phyloP scores from a whole-genome alignment of 805 yeast genomes.

The Sugiyamaella lignohabitans region DNA sequence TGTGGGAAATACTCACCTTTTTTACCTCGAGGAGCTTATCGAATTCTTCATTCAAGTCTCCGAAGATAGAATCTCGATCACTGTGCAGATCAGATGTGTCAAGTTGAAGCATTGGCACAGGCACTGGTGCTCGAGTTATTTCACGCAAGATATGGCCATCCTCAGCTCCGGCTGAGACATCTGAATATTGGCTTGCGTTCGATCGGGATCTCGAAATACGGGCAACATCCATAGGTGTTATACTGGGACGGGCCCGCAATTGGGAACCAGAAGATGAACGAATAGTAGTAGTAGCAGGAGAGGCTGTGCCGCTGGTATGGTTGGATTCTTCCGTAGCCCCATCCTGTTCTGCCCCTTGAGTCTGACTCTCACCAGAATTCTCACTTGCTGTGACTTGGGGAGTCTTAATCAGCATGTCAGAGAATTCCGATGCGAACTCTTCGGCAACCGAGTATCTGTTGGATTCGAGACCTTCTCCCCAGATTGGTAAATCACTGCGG shows the following conservation, averaged over 20 bases:
- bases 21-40: constrained; percentile 20
- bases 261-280: constrained; percentile 19
- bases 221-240: constrained; percentile 20
- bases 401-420: constrained; percentile 4
- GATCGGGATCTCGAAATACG: constrained; percentile 12
- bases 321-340: neutral
- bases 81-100: constrained; percentile 10
- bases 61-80: constrained; percentile 20
- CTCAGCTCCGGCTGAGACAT: neutral
- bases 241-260: constrained; percentile 17
- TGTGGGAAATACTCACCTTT: constrained; percentile 13
- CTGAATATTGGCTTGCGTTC: neutral
- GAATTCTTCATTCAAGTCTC: constrained; percentile 22
- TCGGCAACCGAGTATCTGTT: constrained; percentile 13
- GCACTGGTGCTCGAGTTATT: constrained; percentile 8
- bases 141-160: constrained; percentile 16
- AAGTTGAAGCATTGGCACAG: constrained; percentile 19
- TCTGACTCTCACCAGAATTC: neutral
- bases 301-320: neutral
- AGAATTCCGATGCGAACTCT: constrained; percentile 19
- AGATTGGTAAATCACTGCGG: neutral
- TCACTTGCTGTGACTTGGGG: neutral
- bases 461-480: neutral
- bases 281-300: constrained; percentile 12
- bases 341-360: neutral